Evolutionary conservation across 768 basidiomycete species (phyloP).

Genomic region (Gymnopilus junonius): DNA sequence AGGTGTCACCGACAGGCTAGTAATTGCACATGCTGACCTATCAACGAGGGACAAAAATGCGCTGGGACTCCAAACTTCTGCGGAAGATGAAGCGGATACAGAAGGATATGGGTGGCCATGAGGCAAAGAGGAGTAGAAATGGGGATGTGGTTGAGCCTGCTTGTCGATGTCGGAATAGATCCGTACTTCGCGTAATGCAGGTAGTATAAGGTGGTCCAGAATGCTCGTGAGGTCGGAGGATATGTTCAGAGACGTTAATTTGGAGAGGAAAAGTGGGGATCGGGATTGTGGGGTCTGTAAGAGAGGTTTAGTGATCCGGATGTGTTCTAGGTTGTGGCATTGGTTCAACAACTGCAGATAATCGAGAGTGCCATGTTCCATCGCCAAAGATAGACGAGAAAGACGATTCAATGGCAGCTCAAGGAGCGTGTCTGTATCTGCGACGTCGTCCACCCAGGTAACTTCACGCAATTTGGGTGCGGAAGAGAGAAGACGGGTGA

Average conservation of each 20-base stretch:
- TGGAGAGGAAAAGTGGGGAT: constrained; percentile 31
- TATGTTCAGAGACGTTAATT: constrained; percentile 36
- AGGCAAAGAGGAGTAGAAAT: constrained; percentile 11
- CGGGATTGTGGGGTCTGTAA: constrained; percentile 21
- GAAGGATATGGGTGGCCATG: constrained; percentile 1
- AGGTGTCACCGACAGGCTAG: constrained; percentile 29
- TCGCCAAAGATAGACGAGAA: constrained; percentile 32
- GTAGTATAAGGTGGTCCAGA: constrained; percentile 35
- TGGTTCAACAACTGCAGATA: constrained; percentile 34
- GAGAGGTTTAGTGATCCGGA: constrained; percentile 34
- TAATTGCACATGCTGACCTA: constrained; percentile 34
- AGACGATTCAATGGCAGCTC: constrained; percentile 33
- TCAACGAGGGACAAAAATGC: constrained; percentile 31
- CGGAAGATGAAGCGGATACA: constrained; percentile 4
- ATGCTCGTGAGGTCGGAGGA: constrained; percentile 33
- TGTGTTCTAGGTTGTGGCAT: constrained; percentile 37
- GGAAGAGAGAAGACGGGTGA: constrained; percentile 30
- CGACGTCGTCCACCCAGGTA: constrained; percentile 39
- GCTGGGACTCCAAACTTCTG: constrained; percentile 31
- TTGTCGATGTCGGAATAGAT: constrained; percentile 30
- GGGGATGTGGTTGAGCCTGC: constrained; percentile 14
- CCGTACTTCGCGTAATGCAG: constrained; percentile 33
- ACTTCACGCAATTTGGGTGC: constrained; percentile 33
- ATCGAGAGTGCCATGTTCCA: constrained; percentile 35
- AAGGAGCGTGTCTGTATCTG: constrained; percentile 33